Conservation (phyloP, 2,329 filamentous ascomycete species). For the Trichophyton benhamiae region DNA sequence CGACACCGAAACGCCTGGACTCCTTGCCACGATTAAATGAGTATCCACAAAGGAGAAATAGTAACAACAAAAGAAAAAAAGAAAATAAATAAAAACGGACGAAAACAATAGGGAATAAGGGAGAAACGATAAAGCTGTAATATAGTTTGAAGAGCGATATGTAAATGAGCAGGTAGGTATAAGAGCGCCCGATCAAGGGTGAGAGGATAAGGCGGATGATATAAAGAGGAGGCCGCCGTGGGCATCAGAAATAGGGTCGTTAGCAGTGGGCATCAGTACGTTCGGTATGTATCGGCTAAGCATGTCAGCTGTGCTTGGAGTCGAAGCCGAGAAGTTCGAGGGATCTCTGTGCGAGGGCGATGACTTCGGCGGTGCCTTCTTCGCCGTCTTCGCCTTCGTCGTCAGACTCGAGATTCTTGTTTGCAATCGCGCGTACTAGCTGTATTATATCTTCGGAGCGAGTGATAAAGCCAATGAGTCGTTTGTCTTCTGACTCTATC, state of each 20-base stretch:
- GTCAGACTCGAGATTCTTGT: slow-evolving; percentile 76
- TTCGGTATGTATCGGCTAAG: too few species aligned
- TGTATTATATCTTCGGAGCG: slow-evolving; percentile 83
- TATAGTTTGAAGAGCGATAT: neutral
- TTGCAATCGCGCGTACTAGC: slow-evolving; percentile 83
- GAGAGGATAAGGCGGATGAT: neutral
- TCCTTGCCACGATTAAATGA: neutral
- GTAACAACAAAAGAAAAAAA: neutral
- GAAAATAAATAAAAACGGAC: neutral
- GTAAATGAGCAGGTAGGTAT: too few species aligned
- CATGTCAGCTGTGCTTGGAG: neutral
- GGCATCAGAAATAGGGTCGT: neutral
- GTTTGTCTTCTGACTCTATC: slow-evolving; percentile 86
- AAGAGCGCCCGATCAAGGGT: neutral
- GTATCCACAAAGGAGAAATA: neutral
- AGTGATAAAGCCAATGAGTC: slow-evolving; percentile 74
- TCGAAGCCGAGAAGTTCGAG: slow-evolving; percentile 56
- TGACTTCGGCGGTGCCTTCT: slow-evolving; percentile 81
- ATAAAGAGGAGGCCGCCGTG: neutral
- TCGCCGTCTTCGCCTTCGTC: slow-evolving; percentile 83
- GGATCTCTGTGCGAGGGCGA: slow-evolving; percentile 79
- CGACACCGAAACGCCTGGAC: slow-evolving; percentile 2
- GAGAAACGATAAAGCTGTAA: neutral
- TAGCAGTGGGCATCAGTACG: neutral
- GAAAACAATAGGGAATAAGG: neutral